A percentile compares a stretch with the other conserved stretches of the same genome.
Conservation (phyloP, 192 early-diverging fungal genomes). For the Podochytrium sp. region DNA sequence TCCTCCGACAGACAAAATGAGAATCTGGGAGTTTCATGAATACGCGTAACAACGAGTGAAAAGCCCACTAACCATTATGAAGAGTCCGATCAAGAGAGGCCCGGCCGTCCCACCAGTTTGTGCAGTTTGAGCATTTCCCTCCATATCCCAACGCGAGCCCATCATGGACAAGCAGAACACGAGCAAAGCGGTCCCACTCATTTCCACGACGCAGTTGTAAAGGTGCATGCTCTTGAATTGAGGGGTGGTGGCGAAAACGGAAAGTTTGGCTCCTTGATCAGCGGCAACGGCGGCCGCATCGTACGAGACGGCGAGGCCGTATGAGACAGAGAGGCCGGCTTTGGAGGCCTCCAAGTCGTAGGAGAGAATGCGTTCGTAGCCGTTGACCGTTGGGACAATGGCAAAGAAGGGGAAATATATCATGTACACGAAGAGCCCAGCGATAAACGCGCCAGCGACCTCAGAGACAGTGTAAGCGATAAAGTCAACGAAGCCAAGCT, state of each 20-base stretch:
- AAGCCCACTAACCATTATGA: neutral
- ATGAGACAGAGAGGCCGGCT: neutral
- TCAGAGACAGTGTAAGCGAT: slow-evolving; percentile 25
- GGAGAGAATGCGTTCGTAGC: slow-evolving; percentile 29
- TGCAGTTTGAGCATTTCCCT: no score
- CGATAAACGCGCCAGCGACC: slow-evolving; percentile 32
- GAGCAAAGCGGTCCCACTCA: slow-evolving; percentile 14
- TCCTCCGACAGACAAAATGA: slow-evolving; percentile 31
- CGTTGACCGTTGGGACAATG: slow-evolving; percentile 14
- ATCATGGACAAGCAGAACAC: no score
- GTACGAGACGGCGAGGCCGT: neutral
- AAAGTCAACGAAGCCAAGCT: slow-evolving; percentile 12
- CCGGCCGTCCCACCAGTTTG: no score
- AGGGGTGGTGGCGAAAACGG: slow-evolving; percentile 32
- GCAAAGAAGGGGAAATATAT: slow-evolving; percentile 32
- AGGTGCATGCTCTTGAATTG: slow-evolving; percentile 23
- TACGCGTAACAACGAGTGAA: slow-evolving; percentile 26
- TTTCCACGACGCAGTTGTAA: slow-evolving; percentile 36
- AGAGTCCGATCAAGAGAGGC: neutral
- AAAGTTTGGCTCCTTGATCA: slow-evolving; percentile 35
- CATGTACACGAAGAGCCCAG: slow-evolving; percentile 22
- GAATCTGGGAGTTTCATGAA: no score
- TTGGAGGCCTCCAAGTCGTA: neutral
- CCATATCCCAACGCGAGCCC: no score
- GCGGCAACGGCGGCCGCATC: slow-evolving; percentile 23